Conservation (phyloP, 106 monocot species). For the Dioscorea zingiberensis region DNA sequence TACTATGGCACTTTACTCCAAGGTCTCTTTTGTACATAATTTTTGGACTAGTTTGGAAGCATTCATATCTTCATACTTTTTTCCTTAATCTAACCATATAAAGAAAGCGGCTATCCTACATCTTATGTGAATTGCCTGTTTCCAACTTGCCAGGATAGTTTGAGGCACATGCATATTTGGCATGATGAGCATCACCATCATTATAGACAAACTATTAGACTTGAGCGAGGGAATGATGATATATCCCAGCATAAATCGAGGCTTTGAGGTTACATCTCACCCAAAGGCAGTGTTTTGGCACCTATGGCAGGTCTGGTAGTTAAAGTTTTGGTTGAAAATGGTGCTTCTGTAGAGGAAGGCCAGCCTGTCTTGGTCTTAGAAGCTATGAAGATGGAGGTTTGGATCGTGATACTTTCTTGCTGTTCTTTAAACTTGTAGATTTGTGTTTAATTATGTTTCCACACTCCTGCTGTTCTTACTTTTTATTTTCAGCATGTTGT, state of each 20-base stretch:
- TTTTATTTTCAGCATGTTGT: slow-evolving; percentile 73
- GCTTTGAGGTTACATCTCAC: slow-evolving; percentile 30
- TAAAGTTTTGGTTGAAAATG: slow-evolving; percentile 76
- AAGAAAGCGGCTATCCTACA: too few species aligned
- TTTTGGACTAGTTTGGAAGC: too few species aligned
- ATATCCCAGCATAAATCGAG: slow-evolving; percentile 25
- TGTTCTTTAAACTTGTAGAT: background rate
- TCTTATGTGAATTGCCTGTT: too few species aligned
- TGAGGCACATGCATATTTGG: slow-evolving; percentile 85
- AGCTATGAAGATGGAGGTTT: slow-evolving; percentile 99
- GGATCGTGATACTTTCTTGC: slow-evolving; percentile 1
- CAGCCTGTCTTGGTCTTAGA: slow-evolving; percentile 87
- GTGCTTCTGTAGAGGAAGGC: slow-evolving; percentile 65
- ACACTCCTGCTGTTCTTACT: background rate
- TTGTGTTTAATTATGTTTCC: background rate
- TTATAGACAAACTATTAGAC: slow-evolving; percentile 45
- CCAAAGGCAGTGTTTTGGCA: slow-evolving; percentile 80
- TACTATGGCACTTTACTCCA: slow-evolving; percentile 59
- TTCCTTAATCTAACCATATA: background rate
- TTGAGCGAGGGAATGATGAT: slow-evolving; percentile 39
- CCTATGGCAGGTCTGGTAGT: slow-evolving; percentile 98
- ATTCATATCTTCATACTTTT: background rate
- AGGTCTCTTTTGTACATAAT: slow-evolving; percentile 26
- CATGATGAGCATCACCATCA: slow-evolving; percentile 74
- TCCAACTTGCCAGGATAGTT: slow-evolving; percentile 39